phyloP scores from a whole-genome alignment of 306 rosid species.

The Trichosanthes cucumerina region DNA sequence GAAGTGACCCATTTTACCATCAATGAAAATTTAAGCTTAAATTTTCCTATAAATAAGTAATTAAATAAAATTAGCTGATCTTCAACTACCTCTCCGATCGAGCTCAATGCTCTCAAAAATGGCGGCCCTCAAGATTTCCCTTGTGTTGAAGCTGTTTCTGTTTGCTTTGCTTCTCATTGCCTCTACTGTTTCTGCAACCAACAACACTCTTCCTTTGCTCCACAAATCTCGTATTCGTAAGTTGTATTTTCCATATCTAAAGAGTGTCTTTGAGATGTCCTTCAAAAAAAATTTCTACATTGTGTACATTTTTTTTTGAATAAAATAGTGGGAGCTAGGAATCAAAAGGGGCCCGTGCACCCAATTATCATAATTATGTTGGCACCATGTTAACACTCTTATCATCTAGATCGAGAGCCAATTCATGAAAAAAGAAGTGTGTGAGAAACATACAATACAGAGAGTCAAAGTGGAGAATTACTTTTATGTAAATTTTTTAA shows the following conservation, averaged over 20 bases:
- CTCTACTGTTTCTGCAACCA: neutral
- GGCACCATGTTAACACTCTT: too few species aligned
- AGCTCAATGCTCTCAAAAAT: neutral
- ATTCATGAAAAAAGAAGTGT: too few species aligned
- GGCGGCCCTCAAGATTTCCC: neutral
- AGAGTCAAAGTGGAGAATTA: too few species aligned
- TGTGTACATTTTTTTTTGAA: too few species aligned
- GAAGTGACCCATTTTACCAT: neutral
- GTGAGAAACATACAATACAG: too few species aligned
- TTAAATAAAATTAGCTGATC: neutral
- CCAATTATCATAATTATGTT: too few species aligned
- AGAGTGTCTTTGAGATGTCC: too few species aligned
- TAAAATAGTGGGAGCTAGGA: too few species aligned
- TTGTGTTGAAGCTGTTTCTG: neutral
- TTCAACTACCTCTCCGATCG: neutral
- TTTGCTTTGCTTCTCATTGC: neutral
- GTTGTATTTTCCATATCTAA: neutral
- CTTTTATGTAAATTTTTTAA: too few species aligned
- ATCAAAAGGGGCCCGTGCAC: too few species aligned
- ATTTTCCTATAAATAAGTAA: neutral
- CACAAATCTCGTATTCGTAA: neutral
- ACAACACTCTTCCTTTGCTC: neutral
- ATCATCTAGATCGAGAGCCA: too few species aligned
- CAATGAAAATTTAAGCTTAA: neutral
- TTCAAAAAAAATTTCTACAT: too few species aligned